Base-by-base conservation (phyloP, 306 rosid genomes). In the Bauhinia variegata region DNA sequence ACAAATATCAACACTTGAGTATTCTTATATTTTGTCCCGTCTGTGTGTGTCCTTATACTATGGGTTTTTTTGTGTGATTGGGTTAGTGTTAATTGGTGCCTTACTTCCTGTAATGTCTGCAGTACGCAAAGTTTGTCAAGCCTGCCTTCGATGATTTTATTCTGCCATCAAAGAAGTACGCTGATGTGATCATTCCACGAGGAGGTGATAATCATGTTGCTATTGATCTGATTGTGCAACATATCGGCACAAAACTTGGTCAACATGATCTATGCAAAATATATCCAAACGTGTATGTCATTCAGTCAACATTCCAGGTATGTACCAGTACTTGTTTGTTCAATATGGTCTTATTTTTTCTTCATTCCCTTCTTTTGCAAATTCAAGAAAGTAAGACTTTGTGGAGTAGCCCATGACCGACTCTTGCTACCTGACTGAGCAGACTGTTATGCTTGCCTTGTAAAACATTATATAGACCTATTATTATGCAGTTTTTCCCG, bases 191-290 rank as follows among this genome's bases (percentile, higher is more conserved):
- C 80, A 90, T 93, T 75, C 96, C 99, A 44, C 87, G 96, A 11
- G 99, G 99, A 52, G 99, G 97, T 52, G 99, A 90, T 78, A 93
- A 93, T 79, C 99, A 88, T 72, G 99, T 93, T 48, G 99, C 99
- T 49, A 80, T 93, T 82, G 99, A 93, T 82, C 82, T 93, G 88
- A 93, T 93, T 72, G 97, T 90, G 79, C 97, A 93, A 78, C 99
- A 93, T 75, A 88, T 90, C 44, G 92, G 54, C 58, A 93, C 99
- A 31, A 93, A 93, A 73, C 96, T 93, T 50, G 99, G 99, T 71
- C 97, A 88, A 75, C 99, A 93, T 75, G 89, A 93, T 79, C 97
- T 93, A 13, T 93, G 99, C 85, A 88, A 93, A 82, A 83, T 84
- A 78, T 90, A 86, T 74, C 99, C 97, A 2, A 88, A 84, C 7